Evolutionary conservation across 1,284 basidiomycete species (phyloP).

Genomic region (Cryptococcus sp.): DNA sequence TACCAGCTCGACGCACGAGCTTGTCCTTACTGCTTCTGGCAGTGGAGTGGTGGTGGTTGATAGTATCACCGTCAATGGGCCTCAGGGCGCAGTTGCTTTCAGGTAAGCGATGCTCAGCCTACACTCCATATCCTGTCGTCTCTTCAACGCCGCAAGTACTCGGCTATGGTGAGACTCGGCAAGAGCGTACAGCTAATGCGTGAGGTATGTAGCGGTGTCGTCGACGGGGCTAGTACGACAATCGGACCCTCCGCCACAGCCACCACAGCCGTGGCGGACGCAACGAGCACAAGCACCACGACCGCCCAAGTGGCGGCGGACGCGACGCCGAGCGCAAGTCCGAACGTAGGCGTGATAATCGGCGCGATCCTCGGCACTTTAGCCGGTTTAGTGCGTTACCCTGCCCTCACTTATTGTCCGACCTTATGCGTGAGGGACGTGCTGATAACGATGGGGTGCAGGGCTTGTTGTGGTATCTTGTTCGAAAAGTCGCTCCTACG

Average conservation of each 20-base stretch:
- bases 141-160: too few species aligned
- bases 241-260: too few species aligned
- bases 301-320: too few species aligned
- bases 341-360: slow-evolving; percentile 31
- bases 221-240: too few species aligned
- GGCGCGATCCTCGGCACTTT: slow-evolving; percentile 34
- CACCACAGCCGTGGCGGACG: too few species aligned
- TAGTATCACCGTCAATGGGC: slow-evolving; percentile 25
- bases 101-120: slow-evolving; percentile 20
- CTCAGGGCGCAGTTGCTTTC: slow-evolving; percentile 27
- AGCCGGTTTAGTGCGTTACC: slow-evolving; percentile 31
- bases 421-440: background rate
- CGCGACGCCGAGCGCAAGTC: slow-evolving; percentile 10
- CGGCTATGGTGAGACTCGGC: too few species aligned
- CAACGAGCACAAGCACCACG: too few species aligned
- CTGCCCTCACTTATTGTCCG: background rate
- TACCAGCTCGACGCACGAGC: slow-evolving; percentile 21
- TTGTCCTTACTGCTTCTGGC: slow-evolving; percentile 23
- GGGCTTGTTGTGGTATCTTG: slow-evolving; percentile 27
- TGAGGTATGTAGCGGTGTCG: too few species aligned
- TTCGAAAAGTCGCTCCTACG: slow-evolving; percentile 13
- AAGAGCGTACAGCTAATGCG: too few species aligned
- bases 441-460: background rate
- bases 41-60: slow-evolving; percentile 29
- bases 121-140: background rate